A percentile compares a stretch with the other conserved stretches of the same genome.
These are phyloP conservation scores for Onygenales sp. DNA, from an alignment of 2,329 filamentous ascomycete species.

Conservation along the genomic window DNA sequence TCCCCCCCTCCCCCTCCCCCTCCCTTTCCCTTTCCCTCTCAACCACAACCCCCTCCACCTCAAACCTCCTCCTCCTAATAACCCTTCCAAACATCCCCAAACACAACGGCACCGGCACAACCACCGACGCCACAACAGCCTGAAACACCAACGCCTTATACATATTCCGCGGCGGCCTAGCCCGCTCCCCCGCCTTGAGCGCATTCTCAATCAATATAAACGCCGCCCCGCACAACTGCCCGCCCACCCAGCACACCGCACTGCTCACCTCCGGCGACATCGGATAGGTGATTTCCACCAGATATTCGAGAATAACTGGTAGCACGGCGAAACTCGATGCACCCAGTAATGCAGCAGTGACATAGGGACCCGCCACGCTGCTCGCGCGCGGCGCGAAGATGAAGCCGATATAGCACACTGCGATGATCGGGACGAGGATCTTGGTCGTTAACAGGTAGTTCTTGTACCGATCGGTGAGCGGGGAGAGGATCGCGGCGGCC, in stretches of 20 bases:
- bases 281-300: slow-evolving; percentile 81
- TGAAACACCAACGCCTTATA: slow-evolving; percentile 66
- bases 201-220: slow-evolving; percentile 79
- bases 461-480: slow-evolving; percentile 78
- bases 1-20: neutral
- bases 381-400: slow-evolving; percentile 65
- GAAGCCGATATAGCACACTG: slow-evolving; percentile 62
- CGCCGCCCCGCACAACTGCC: slow-evolving; percentile 73
- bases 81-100: slow-evolving; percentile 59
- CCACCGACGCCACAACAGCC: slow-evolving; percentile 57
- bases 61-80: slow-evolving; percentile 30
- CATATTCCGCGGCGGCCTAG: slow-evolving; percentile 61
- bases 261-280: slow-evolving; percentile 77
- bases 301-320: slow-evolving; percentile 75
- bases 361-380: slow-evolving; percentile 51
- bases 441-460: slow-evolving; percentile 66
- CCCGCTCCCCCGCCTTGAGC: slow-evolving; percentile 44
- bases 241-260: slow-evolving; percentile 75
- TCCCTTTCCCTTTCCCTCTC: too few relatives aligned
- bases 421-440: slow-evolving; percentile 64
- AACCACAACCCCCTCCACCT: slow-evolving; percentile 23
- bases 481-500: slow-evolving; percentile 63
- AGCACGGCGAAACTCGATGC: slow-evolving; percentile 71
- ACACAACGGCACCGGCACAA: slow-evolving; percentile 57
- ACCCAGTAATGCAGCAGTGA: slow-evolving; percentile 66